These are phyloP conservation scores for Leccinellum rugosiceps DNA, from an alignment of 768 basidiomycete species.

Conservation along the genomic window DNA sequence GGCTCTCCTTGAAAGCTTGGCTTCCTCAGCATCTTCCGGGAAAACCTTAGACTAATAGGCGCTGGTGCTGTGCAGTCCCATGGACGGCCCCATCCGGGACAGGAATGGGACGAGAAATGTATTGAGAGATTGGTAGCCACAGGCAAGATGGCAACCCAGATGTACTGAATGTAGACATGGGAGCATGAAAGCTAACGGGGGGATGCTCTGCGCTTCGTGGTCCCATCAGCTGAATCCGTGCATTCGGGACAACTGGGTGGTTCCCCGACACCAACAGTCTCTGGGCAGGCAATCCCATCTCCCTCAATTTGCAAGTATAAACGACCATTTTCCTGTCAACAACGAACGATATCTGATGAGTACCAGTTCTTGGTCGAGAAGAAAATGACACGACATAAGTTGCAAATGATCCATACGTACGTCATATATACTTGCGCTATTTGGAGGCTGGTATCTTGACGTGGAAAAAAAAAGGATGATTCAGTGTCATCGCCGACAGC, in stretches of 20 bases:
- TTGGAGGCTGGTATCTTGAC: neutral
- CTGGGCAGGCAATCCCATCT: neutral
- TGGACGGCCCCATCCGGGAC: too few species aligned
- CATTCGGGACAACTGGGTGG: neutral
- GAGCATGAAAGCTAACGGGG: too few species aligned
- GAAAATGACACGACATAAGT: neutral
- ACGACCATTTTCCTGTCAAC: neutral
- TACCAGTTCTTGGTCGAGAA: neutral
- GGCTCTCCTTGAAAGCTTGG: neutral
- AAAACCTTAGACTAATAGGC: too few species aligned
- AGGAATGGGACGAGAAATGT: neutral
- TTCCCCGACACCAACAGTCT: neutral
- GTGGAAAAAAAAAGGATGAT: neutral
- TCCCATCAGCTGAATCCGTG: neutral
- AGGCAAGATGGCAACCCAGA: neutral
- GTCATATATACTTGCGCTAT: neutral
- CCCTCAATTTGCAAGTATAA: neutral
- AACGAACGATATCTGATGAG: neutral
- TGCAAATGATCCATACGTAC: neutral
- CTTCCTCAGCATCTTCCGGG: neutral
- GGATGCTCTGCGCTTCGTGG: too few species aligned
- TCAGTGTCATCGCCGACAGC: neutral
- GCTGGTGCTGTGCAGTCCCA: too few species aligned
- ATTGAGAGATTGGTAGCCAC: too few species aligned
- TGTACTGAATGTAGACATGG: too few species aligned